Evolutionary conservation across 805 yeast species (phyloP), one percentile per base, ranked within the genome.

Genomic region (Starmerella etchellsii): DNA sequence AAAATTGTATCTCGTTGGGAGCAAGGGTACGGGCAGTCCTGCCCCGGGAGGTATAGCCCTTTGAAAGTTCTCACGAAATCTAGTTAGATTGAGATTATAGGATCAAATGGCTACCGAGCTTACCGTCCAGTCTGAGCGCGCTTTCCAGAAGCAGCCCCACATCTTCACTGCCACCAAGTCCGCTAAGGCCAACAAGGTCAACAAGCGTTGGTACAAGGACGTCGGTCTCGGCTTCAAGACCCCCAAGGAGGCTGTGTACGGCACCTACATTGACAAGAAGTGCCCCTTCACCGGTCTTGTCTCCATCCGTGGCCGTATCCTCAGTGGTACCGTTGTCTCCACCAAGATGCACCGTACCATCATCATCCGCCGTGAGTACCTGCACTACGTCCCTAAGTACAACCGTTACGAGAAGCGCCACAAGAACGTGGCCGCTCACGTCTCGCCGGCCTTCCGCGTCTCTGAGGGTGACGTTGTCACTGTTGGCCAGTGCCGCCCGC

Each of bases 101-200:
- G 42, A 39, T 34, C 31, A 48, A 48, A 91, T 88, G 97, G 93
- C 97, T 69, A 81, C 97, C 73, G 98, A 91, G 80, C 84, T 91
- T 76, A 88, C 95, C 71, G 98, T 91, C 76, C 98, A 91, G 81
- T 81, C 96, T 69, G 98, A 91, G 80, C 88, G 94, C 76, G 98
- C 98, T 85, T 91, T 81, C 95, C 98, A 91, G 80, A 91, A 91
- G 99, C 99, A 91, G 83, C 98, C 97, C 68, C 98, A 91, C 79
- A 88, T 91, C 79, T 91, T 91, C 94, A 87, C 85, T 76, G 91
- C 91, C 88, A 85, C 97, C 79, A 91, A 91, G 84, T 79, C 95
- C 64, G 46, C 51, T n/a, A 87, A 84, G 87, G 94, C 93, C 69
- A 77, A 76, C 84, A 82, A 82, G 74, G 78, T 87, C 76, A 81